These are phyloP conservation scores for Urochloa ruziziensis DNA, from an alignment of 176 grass and related monocot genomes.

Conservation along the genomic window DNA sequence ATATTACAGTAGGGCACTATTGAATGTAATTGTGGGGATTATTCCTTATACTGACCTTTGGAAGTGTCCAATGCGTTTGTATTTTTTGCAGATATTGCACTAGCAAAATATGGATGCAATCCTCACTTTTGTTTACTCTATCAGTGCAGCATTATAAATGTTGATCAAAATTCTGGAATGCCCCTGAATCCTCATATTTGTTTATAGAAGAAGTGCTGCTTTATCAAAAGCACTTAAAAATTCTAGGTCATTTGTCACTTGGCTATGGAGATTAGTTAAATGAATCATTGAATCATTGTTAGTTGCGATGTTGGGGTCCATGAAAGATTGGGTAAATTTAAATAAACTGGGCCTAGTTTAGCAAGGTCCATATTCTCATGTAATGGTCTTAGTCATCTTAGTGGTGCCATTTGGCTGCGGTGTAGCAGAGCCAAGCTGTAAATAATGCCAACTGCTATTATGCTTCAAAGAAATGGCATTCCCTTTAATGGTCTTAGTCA, in stretches of 20 bases:
- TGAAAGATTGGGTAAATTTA: slow-evolving; percentile 9
- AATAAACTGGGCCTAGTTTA: neutral
- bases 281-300: neutral
- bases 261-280: slow-evolving; percentile 26
- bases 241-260: slow-evolving; percentile 2
- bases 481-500: neutral
- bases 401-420: neutral
- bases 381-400: neutral
- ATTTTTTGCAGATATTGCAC: neutral
- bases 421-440: neutral
- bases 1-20: neutral
- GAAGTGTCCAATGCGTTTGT: neutral
- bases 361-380: neutral
- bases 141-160: neutral
- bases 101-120: neutral
- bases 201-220: slow-evolving; percentile 3
- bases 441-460: neutral
- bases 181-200: neutral
- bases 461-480: neutral
- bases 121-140: neutral
- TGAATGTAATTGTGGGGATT: neutral
- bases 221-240: slow-evolving; percentile 13
- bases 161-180: neutral
- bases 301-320: slow-evolving; percentile 30
- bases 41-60: neutral